These are phyloP conservation scores for Prunus armeniaca DNA, from an alignment of 306 rosid species.

Conservation along the genomic window DNA sequence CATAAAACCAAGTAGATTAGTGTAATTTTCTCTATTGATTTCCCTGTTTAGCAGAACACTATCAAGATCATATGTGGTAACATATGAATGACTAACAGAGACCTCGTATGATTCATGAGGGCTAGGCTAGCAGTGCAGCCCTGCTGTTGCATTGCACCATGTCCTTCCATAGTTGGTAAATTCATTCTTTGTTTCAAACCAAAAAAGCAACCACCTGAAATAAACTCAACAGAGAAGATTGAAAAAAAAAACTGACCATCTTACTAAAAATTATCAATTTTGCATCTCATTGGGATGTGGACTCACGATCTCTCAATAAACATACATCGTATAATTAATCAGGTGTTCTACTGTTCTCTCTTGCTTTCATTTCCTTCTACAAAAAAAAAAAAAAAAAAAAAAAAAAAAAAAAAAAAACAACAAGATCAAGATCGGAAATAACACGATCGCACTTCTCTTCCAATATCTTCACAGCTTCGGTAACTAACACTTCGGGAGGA, in stretches of 20 bases:
- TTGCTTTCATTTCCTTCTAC: conserved; percentile 2
- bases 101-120: too few species aligned
- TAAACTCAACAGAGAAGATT: not conserved
- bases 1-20: too few species aligned
- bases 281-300: not conserved
- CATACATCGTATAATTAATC: not conserved
- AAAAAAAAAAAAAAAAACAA: not conserved
- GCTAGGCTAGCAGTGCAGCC: too few species aligned
- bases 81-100: too few species aligned
- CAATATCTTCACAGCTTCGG: conserved; percentile 90
- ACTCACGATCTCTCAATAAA: not conserved
- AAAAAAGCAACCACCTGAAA: not conserved
- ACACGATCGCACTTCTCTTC: conserved; percentile 94
- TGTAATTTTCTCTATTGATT: too few species aligned
- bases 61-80: too few species aligned
- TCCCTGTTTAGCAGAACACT: too few species aligned
- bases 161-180: too few species aligned
- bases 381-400: too few species aligned
- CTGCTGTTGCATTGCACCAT: not conserved
- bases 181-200: not conserved
- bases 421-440: conserved; percentile 78
- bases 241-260: not conserved
- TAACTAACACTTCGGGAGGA: conserved; percentile 74
- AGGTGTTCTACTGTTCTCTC: not conserved
- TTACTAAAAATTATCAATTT: not conserved